These are phyloP conservation scores for Pelagophyceae sp. DNA, from an alignment of 352 stramenopile species.

Conservation along the genomic window DNA sequence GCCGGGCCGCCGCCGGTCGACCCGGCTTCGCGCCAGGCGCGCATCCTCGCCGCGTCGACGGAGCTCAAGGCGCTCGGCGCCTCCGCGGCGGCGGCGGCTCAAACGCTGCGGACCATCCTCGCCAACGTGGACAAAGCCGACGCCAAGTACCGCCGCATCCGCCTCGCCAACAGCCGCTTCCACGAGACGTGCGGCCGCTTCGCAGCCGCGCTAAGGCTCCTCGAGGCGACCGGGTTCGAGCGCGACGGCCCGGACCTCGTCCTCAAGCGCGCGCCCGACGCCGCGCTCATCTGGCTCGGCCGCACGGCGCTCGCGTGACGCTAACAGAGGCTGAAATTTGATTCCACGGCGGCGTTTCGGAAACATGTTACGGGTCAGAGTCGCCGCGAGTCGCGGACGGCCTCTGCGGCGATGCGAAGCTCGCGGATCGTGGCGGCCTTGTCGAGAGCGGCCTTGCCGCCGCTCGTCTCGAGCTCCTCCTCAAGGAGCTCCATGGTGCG, in stretches of 20 bases:
- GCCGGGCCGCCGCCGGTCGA: neutral
- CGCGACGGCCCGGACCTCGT: neutral
- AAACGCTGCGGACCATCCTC: neutral
- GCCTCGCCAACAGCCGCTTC: conserved; percentile 7
- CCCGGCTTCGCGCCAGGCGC: neutral
- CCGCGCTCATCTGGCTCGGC: conserved; percentile 7
- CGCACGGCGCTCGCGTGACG: conserved; percentile 9
- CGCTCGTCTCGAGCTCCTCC: neutral
- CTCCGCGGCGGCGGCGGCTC: neutral
- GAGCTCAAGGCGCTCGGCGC: neutral
- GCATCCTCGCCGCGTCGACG: neutral
- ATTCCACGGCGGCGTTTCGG: no score
- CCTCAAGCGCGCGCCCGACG: neutral
- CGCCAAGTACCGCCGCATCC: neutral
- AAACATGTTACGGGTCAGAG: neutral
- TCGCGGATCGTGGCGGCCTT: neutral
- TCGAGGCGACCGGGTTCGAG: conserved; percentile 8
- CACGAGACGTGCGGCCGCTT: neutral
- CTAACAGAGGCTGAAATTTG: no score
- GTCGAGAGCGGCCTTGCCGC: neutral
- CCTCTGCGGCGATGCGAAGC: neutral
- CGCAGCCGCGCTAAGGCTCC: neutral
- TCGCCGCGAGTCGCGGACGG: neutral
- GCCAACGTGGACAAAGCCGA: neutral
- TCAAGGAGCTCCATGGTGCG: neutral